Base-by-base conservation (phyloP, 2,329 filamentous ascomycete species). In the Didymella arachidicola region DNA sequence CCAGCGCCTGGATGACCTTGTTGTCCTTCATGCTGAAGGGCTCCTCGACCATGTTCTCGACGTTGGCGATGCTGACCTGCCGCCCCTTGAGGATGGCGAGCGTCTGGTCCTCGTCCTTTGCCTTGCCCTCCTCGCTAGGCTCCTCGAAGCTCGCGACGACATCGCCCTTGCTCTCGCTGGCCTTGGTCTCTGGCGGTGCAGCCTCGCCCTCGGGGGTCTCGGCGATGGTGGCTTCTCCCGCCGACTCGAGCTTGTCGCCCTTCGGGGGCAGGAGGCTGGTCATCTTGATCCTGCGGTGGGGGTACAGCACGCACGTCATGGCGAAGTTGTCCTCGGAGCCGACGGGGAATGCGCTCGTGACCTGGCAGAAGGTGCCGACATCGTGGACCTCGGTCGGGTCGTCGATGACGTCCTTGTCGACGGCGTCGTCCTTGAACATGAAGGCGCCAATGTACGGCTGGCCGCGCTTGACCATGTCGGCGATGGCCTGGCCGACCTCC, bases 61-160 rank as follows among this genome's bases (percentile, higher is more conserved):
- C 93, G 68, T 97, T 96, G 66, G 96, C 95, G 51, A 99, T 84
- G 75, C 92, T 97, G 72, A 99, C 93, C 7, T 92, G 88, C 75
- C 93, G 96, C 77, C 93, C 93, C 72, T 89, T 90, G 49, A 99
- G 81, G 82, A 98, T 98, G 0, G 93, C 89, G 0, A 93, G 96
- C 11, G 93, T 92, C 72, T 97, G 93, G 73, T 94, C 94, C 54
- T 78, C 72, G 30, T 76, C 69, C 6, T 72, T 61, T 12, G 73
- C 53, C 47, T 80, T 78, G 78, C 82, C 74, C 51, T 90, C 86
- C 3, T 90, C 84, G 5, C 84, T 83, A 19, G 84, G 84, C 81
- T 99, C 95, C 77, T 99, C 95, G 63, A 99, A 98, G 79, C 93
- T 97, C 1, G 95, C 94, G 39, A 98, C 94, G 7, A 98, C 92